Base-by-base conservation (phyloP, 768 basidiomycete species). In the Sutorius australiensis region DNA sequence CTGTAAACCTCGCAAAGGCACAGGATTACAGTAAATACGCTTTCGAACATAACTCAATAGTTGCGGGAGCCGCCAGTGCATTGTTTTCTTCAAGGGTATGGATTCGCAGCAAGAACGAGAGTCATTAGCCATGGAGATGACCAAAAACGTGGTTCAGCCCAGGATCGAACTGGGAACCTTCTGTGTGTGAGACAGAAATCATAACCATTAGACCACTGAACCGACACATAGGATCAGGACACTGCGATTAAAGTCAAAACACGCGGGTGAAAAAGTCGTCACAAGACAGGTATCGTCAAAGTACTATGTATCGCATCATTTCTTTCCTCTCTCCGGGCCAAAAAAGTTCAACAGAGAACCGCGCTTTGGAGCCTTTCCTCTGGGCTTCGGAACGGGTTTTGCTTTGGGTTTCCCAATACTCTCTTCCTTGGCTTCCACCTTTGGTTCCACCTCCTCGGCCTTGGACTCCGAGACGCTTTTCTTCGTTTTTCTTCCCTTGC, bases 111-210 rank as follows among this genome's bases (percentile, higher is more conserved):
- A n/a, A 1, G 10, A n/a, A 30, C 7, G 3, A 19, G 30, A 46
- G 5, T 16, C 13, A 11, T 3, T 14, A 52, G 4, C 24, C 24
- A 4, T 24, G 24, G 24, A 24, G 24, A 24, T 24, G 4, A 24
- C 24, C 24, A 56, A 59, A 58, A 59, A 16, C 36, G 37, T 63
- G 72, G 67, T 60, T 73, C 74, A 74, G 58, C 72, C 71, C 71
- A 73, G 72, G 73, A 73, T 73, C 73, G 72, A 73, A 73, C 72
- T 73, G 71, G 71, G 72, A 74, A 73, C 72, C 72, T 75, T 73
- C 73, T 75, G 74, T 75, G 74, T 72, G 72, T 75, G 72, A 73
- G 72, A 75, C 72, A 75, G 74, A 73, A 74, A 73, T 73, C 72
- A 73, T 73, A 75, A 73, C 72, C 72, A 75, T 73, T 73, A 73